Evolutionary conservation across 768 basidiomycete genomes (phyloP), one percentile per base, ranked within the genome.

Genomic region (Hypholoma fasciculare): DNA sequence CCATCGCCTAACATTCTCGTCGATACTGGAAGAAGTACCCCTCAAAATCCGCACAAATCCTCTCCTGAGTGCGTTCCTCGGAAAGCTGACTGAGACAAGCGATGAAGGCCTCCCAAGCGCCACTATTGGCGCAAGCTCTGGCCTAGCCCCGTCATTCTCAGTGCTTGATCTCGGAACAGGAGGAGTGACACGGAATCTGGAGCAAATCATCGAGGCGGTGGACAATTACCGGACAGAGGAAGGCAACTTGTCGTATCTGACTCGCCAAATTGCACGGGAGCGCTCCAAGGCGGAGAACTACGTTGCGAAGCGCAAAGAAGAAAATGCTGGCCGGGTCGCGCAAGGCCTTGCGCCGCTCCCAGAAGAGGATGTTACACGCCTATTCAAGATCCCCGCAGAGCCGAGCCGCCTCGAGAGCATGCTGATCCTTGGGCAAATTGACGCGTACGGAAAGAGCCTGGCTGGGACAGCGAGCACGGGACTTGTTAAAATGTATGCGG

Each of bases 151-250:
- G 46, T 83, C 89, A 20, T 93, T 85, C 76, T 77, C 85, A 7
- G 74, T 80, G 50, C 81, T 96, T 56, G 80, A 92, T 75, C 82
- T 92, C 49, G 88, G 89, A 36, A 83, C 83, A 26, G 76, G 81
- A 4, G 84, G 88, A 7, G 77, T 92, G 51, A 85, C 89, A 54
- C 82, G 82, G 69, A 91, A 91, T 70, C 74, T 96, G 62, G 91
- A 93, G 76, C 84, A 89, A 71, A 86, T 95, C 50, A 85, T 92
- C 59, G 93, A 96, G 71, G 85, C 89, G 0, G 78, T 96, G 58
- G 92, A 94, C 74, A 83, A 77, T 65, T 93, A 94, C 75, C 86
- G 88, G 66, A 92, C 90, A 54, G 95, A 97, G 72, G 92, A 96
- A 67, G 91, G 92, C 51, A 96, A 96, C 73, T 82, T 95, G 62